Evolutionary conservation across 1,284 basidiomycete species (phyloP).

Genomic region (Malassezia sp.): DNA sequence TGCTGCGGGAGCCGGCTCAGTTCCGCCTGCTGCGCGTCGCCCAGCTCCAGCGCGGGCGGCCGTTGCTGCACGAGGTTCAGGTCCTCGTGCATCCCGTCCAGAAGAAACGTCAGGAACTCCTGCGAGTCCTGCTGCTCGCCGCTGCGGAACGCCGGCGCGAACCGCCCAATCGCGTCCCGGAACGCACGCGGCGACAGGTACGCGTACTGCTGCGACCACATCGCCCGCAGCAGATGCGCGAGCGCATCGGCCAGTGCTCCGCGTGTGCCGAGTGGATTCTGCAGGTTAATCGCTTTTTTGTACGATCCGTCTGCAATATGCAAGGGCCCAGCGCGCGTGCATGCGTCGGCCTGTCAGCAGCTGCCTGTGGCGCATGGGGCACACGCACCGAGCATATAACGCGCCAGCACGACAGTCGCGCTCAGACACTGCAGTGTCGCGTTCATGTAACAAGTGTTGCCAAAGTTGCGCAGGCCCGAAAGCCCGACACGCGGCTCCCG

Average conservation of each 20-base stretch:
- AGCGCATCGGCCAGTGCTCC: constrained; percentile 74
- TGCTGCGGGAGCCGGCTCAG: constrained; percentile 67
- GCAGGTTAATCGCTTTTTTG: constrained; percentile 72
- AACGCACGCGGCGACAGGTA: constrained; percentile 76
- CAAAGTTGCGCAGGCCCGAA: constrained; percentile 43
- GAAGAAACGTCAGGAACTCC: constrained; percentile 27
- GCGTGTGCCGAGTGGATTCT: constrained; percentile 78
- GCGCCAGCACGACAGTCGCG: constrained; percentile 37
- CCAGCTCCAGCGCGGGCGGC: constrained; percentile 35
- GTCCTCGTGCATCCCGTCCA: constrained; percentile 26
- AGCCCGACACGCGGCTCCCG: constrained; percentile 32
- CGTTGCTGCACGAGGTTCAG: constrained; percentile 31
- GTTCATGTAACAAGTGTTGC: constrained; percentile 47
- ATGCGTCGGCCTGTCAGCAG: too few relatives aligned
- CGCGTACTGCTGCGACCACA: constrained; percentile 78
- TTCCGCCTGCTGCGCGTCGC: constrained; percentile 32
- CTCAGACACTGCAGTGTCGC: constrained; percentile 44
- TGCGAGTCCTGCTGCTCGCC: constrained; percentile 37
- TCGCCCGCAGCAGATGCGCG: constrained; percentile 66
- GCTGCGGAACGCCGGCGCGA: constrained; percentile 36
- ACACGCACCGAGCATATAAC: constrained; percentile 38
- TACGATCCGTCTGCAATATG: constrained; percentile 67
- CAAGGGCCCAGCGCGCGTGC: too few relatives aligned
- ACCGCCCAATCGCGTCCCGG: constrained; percentile 55
- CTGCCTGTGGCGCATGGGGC: too few relatives aligned